Evolutionary conservation across 352 stramenopile genomes (phyloP).

Genomic region (Phytophthora rubi): DNA sequence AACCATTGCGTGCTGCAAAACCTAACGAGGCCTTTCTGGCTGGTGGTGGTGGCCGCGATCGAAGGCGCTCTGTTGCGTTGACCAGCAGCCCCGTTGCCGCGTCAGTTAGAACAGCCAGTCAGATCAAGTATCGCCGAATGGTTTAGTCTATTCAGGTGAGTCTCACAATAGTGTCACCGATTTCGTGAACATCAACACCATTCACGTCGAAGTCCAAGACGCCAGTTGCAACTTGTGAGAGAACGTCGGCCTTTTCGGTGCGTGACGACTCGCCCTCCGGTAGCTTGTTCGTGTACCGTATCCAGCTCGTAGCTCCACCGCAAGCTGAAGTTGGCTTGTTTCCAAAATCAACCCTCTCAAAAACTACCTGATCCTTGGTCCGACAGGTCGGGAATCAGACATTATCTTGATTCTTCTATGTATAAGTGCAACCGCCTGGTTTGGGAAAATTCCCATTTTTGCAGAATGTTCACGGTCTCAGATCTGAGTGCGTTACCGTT

Average conservation of each 20-base stretch:
- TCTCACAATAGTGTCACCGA: not conserved
- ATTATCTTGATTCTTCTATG: not conserved
- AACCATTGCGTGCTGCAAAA: slow-evolving; percentile 26
- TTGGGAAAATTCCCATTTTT: slow-evolving; percentile 1
- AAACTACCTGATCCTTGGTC: not conserved
- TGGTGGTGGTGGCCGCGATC: slow-evolving; percentile 11
- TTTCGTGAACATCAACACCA: not conserved
- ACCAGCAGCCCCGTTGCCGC: slow-evolving; percentile 14
- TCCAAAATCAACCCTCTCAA: too few species aligned
- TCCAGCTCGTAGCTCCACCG: too few species aligned
- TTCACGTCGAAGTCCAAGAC: not conserved
- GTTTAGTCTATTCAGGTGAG: not conserved
- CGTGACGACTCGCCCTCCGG: too few species aligned
- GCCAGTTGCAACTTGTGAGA: too few species aligned
- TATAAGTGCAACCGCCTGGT: not conserved
- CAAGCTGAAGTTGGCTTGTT: too few species aligned
- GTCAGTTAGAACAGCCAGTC: slow-evolving; percentile 8
- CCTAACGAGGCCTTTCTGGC: slow-evolving; percentile 36
- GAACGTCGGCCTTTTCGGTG: too few species aligned
- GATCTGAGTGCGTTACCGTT: slow-evolving; percentile 2
- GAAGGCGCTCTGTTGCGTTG: slow-evolving; percentile 22
- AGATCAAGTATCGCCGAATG: slow-evolving; percentile 22
- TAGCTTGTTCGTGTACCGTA: too few species aligned
- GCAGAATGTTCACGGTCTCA: not conserved
- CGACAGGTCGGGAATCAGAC: not conserved